Base-by-base conservation (phyloP, 1,139 yeast genomes). In the Candida sp. region DNA sequence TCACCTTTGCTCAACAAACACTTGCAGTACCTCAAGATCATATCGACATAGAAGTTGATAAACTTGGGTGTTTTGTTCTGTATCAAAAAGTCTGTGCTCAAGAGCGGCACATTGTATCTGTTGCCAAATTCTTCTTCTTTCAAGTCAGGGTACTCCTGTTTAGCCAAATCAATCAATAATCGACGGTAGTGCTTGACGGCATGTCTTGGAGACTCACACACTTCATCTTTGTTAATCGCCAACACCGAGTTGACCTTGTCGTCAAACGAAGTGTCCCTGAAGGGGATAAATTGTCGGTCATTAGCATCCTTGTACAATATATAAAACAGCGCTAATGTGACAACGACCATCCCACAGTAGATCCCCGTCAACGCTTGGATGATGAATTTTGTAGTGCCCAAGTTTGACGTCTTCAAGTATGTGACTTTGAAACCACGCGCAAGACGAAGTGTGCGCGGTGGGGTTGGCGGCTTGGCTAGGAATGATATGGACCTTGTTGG, bases 161-260 rank as follows among this genome's bases (percentile, higher is more conserved):
- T 66, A 7, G 78, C 78, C 50, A 76, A 54, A 46, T 75, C 73
- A 22, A 74, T 62, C 49, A 77, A 63, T 4, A 77, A 57, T 53
- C 78, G 59, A 47, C 80, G 62, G 55, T 77, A 77, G 58, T 77
- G 81, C 52, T 77, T 77, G 2, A 70, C 78, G 1, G 82, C 79
- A 56, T 72, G 68, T 39, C 78, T 62, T 3, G 82, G 81, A 52
- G 77, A 71, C 47, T 63, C 63, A 50, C 77, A 63, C 11, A 74
- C 79, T 53, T 77, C 82, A 57, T 77, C 81, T 55, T 77, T 77
- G 53, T 75, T 74, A 46, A 77, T 70, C 12, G 79, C 82, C 56
- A 72, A 75, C 22, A 76, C 81, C 1, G 78, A 70, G 8, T 69
- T 66, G 47, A 73, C 60, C 54, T 73, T 78, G 55, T 76, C 65